These are phyloP conservation scores for Zopfia rhizophila DNA, from an alignment of 2,329 filamentous ascomycete species.

Conservation along the genomic window DNA sequence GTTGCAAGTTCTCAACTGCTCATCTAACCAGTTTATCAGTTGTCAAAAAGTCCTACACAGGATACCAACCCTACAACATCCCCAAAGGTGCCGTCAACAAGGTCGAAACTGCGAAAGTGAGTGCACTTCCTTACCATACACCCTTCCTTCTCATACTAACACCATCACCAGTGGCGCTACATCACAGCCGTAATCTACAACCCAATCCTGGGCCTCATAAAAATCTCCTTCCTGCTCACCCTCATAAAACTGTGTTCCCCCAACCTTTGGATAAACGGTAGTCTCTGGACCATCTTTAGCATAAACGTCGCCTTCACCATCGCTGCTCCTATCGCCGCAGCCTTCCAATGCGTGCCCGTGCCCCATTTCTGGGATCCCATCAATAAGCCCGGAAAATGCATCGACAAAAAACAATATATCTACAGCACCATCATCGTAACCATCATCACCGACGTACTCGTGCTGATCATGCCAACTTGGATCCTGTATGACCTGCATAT, in stretches of 20 bases:
- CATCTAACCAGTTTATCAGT: slow-evolving; percentile 7
- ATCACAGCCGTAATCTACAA: slow-evolving; percentile 31
- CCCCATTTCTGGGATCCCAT: slow-evolving; percentile 23
- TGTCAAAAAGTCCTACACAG: slow-evolving; percentile 21
- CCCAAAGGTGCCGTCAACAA: slow-evolving; percentile 21
- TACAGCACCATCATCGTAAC: slow-evolving; percentile 24
- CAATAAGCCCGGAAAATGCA: slow-evolving; percentile 29
- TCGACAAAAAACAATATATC: slow-evolving; percentile 18
- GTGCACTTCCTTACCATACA: neutral
- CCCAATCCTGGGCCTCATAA: slow-evolving; percentile 29
- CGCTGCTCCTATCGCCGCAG: slow-evolving; percentile 16
- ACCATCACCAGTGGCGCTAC: slow-evolving; percentile 25
- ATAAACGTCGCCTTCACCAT: slow-evolving; percentile 29
- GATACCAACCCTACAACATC: slow-evolving; percentile 26
- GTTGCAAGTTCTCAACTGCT: neutral
- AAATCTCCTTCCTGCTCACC: slow-evolving; percentile 34
- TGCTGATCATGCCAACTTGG: slow-evolving; percentile 34
- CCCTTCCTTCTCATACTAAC: neutral
- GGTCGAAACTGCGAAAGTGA: slow-evolving; percentile 18
- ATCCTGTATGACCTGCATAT: slow-evolving; percentile 37
- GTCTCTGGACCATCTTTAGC: slow-evolving; percentile 29
- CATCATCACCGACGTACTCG: slow-evolving; percentile 30
- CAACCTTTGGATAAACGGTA: slow-evolving; percentile 24
- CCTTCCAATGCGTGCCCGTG: slow-evolving; percentile 29
- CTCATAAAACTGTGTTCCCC: slow-evolving; percentile 31